A percentile compares a stretch with the other conserved stretches of the same genome.
phyloP scores from a whole-genome alignment of 768 basidiomycete species.

The Rhizopogon salebrosus region DNA sequence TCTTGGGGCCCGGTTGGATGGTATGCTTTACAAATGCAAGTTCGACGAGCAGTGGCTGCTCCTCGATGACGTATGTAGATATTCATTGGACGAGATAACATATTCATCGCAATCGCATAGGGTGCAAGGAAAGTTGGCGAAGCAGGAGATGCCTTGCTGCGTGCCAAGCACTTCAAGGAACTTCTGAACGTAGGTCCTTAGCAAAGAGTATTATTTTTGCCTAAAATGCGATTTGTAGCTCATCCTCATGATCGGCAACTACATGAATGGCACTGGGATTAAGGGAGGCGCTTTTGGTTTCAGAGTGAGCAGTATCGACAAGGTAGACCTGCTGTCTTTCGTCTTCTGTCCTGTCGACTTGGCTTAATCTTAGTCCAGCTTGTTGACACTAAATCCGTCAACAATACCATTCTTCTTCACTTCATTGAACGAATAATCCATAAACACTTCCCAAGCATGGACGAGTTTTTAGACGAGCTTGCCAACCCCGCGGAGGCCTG shows the following conservation, averaged over 20 bases:
- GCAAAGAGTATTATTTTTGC: conserved; percentile 12
- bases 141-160: conserved; percentile 73
- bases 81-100: not conserved
- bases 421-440: conserved; percentile 87
- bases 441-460: conserved; percentile 84
- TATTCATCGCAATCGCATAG: conserved; percentile 31
- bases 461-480: conserved; percentile 84
- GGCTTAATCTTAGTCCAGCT: conserved; percentile 45
- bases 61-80: conserved; percentile 65
- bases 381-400: conserved; percentile 94
- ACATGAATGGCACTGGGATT: conserved; percentile 94
- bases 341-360: not conserved
- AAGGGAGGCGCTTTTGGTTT: conserved; percentile 98
- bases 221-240: conserved; percentile 39
- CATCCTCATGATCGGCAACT: conserved; percentile 94
- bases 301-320: conserved; percentile 95
- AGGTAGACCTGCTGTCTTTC: conserved; percentile 40
- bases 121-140: conserved; percentile 76
- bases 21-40: conserved; percentile 90
- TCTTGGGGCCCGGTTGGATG: conserved; percentile 80
- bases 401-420: conserved; percentile 91
- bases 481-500: conserved; percentile 88
- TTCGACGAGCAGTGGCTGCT: conserved; percentile 85
- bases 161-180: conserved; percentile 87
- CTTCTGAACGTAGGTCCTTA: conserved; percentile 61